These are phyloP conservation scores for Capsicum rhomboideum DNA, from an alignment of 257 asterid species.

Conservation along the genomic window DNA sequence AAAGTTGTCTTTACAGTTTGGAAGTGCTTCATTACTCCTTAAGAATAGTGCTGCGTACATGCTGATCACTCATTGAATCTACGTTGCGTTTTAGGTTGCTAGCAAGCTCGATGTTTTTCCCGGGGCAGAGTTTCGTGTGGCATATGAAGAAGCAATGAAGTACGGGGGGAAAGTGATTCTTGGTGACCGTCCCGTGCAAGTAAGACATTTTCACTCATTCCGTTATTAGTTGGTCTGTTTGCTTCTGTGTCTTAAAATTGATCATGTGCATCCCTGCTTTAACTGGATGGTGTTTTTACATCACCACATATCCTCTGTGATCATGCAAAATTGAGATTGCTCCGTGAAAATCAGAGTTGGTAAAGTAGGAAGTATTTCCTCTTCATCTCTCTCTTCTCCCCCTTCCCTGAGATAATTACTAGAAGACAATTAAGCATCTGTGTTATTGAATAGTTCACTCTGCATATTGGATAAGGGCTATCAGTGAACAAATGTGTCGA, in stretches of 20 bases:
- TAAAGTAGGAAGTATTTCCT: background rate
- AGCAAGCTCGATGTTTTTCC: slow-evolving; percentile 83
- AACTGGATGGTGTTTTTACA: background rate
- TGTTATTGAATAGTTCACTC: background rate
- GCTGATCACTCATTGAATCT: background rate
- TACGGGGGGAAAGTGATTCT: slow-evolving; percentile 89
- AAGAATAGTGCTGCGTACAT: background rate
- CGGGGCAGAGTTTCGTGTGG: slow-evolving; percentile 96
- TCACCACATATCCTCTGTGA: background rate
- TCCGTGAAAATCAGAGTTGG: background rate
- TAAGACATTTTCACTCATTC: slow-evolving; percentile 20
- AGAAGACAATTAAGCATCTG: background rate
- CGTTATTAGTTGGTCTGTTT: background rate
- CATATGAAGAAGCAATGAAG: slow-evolving; percentile 87
- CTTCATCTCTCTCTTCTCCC: background rate
- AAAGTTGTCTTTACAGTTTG: background rate
- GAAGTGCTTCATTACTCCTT: background rate
- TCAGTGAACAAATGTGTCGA: background rate
- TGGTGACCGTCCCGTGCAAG: slow-evolving; percentile 90
- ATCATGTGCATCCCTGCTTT: background rate
- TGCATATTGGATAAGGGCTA: background rate
- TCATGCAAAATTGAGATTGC: background rate
- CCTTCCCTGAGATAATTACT: background rate
- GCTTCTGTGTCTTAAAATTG: background rate
- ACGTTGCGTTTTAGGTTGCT: slow-evolving; percentile 48